Conservation (phyloP, 192 early-diverging fungal species). For the Umbelopsis sp. region DNA sequence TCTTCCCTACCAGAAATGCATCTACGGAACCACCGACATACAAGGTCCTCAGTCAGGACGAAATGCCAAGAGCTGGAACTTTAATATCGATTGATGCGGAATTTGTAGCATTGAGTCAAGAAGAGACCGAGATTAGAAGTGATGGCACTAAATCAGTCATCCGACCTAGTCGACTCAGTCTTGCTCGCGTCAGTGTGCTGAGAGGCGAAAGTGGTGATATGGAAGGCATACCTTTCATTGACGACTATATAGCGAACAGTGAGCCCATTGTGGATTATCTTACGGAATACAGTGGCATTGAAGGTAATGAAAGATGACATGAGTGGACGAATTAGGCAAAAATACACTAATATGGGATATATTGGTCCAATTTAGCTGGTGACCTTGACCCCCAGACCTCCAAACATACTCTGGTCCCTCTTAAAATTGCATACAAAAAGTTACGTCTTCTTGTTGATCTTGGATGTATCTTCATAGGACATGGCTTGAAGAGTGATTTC, state of each 20-base stretch:
- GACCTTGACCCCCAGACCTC: slow-evolving; percentile 79
- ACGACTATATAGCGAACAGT: slow-evolving; percentile 89
- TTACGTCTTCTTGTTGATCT: slow-evolving; percentile 88
- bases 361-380: slow-evolving; percentile 50
- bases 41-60: slow-evolving; percentile 53
- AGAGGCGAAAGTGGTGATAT: slow-evolving; percentile 70
- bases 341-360: too few species aligned
- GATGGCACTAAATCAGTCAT: slow-evolving; percentile 88
- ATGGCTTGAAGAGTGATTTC: slow-evolving; percentile 95
- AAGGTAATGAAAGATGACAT: slow-evolving; percentile 43
- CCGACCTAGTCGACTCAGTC: slow-evolving; percentile 75
- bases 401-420: slow-evolving; percentile 78
- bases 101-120: slow-evolving; percentile 87
- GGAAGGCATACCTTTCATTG: slow-evolving; percentile 87
- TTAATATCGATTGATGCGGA: slow-evolving; percentile 92
- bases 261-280: slow-evolving; percentile 90
- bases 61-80: slow-evolving; percentile 66
- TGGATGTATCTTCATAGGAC: slow-evolving; percentile 91
- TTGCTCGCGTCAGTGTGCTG: slow-evolving; percentile 91
- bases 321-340: too few species aligned
- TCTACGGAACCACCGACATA: slow-evolving; percentile 48
- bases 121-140: slow-evolving; percentile 87
- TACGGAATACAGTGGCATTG: slow-evolving; percentile 94
- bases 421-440: slow-evolving; percentile 94
- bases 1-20: slow-evolving; percentile 34